Evolutionary conservation across 805 yeast genomes (phyloP).

Genomic region (Teunomyces tritomae): DNA sequence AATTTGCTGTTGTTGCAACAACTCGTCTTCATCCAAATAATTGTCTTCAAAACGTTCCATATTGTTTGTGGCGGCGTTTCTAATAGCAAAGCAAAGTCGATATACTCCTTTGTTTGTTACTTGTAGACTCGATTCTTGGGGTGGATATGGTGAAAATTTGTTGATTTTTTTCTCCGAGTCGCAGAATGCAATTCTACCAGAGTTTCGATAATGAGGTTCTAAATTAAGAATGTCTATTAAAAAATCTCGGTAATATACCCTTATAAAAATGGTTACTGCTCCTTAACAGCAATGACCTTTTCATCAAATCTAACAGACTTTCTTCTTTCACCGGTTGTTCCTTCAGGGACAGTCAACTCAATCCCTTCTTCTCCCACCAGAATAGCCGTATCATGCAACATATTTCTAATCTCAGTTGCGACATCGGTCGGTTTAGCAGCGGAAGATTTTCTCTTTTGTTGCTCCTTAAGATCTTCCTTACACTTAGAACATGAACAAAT

Average conservation of each 20-base stretch:
- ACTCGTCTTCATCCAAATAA: constrained; percentile 29
- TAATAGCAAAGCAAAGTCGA: background rate
- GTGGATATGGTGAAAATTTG: constrained; percentile 2
- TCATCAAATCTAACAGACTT: constrained; percentile 68
- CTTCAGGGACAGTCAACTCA: constrained; percentile 46
- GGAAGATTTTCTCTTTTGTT: constrained; percentile 47
- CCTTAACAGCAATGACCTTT: constrained; percentile 51
- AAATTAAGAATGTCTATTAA: background rate
- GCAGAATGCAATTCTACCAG: background rate
- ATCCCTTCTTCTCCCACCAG: constrained; percentile 36
- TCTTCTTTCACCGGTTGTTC: constrained; percentile 44
- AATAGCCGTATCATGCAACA: constrained; percentile 41
- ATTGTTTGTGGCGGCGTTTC: background rate
- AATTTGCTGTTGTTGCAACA: constrained; percentile 17
- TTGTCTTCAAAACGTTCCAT: constrained; percentile 28
- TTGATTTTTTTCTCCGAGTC: constrained; percentile 4
- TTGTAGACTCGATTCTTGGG: background rate
- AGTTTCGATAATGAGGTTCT: background rate
- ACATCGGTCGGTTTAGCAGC: constrained; percentile 14
- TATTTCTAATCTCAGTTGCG: constrained; percentile 43
- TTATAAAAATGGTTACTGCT: constrained; percentile 14
- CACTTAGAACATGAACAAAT: constrained; percentile 67
- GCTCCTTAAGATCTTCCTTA: constrained; percentile 46
- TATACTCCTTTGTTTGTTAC: background rate
- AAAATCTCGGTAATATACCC: background rate